A percentile compares a stretch with the other conserved stretches of the same genome.
These are phyloP conservation scores for Sphaerulina vaccinii DNA, from an alignment of 2,329 filamentous ascomycete genomes.

Conservation along the genomic window DNA sequence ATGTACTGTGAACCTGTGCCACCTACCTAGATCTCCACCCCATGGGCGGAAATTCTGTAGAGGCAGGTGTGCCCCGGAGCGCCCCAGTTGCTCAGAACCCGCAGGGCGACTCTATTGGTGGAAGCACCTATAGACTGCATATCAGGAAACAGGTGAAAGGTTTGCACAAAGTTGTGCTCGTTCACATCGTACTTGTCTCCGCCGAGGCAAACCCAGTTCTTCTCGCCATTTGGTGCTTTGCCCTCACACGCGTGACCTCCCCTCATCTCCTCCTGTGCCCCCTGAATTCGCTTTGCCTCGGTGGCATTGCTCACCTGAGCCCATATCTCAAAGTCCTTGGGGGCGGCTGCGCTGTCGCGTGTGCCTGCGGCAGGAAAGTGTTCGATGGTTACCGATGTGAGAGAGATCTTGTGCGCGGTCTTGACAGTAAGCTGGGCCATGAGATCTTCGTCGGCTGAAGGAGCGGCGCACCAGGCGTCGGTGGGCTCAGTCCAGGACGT, in stretches of 20 bases:
- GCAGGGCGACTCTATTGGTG: constrained; percentile 40
- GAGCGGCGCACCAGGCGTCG: constrained; percentile 80
- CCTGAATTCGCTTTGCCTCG: constrained; percentile 22
- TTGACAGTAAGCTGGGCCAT: constrained; percentile 65
- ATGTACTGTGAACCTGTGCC: too few species aligned
- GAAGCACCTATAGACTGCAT: constrained; percentile 28
- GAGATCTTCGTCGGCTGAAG: constrained; percentile 47
- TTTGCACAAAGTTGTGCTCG: constrained; percentile 44
- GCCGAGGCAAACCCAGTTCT: constrained; percentile 43
- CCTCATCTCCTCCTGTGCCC: constrained; percentile 8
- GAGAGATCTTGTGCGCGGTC: constrained; percentile 39
- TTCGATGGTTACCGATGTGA: constrained; percentile 46
- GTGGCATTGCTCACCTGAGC: constrained; percentile 33
- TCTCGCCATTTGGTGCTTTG: constrained; percentile 21
- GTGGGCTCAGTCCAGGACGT: constrained; percentile 72
- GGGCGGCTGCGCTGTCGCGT: constrained; percentile 43
- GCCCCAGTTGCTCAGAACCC: constrained; percentile 47
- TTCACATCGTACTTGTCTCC: constrained; percentile 44
- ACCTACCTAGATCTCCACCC: constrained; percentile 34
- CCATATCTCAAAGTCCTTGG: constrained; percentile 48
- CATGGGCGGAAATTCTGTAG: constrained; percentile 48
- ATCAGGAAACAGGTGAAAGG: constrained; percentile 39
- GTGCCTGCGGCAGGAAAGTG: constrained; percentile 45
- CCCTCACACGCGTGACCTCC: constrained; percentile 14
- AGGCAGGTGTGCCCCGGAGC: constrained; percentile 45